phyloP scores from a whole-genome alignment of 352 stramenopile genomes.

The Globisporangium ultimum region DNA sequence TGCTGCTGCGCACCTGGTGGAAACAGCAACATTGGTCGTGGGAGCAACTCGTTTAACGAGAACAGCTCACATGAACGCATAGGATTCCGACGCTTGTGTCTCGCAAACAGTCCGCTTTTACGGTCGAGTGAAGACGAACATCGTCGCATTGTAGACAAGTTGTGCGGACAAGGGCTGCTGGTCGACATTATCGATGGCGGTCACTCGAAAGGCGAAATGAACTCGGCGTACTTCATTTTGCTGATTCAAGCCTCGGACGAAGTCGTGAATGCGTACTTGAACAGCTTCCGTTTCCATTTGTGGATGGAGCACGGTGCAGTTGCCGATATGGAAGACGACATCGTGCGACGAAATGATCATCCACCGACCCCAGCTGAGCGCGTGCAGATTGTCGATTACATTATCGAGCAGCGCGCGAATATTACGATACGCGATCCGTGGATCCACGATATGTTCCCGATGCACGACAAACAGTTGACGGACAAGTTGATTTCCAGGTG shows the following conservation, averaged over 20 bases:
- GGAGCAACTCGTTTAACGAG: slow-evolving; percentile 23
- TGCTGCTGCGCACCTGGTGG: slow-evolving; percentile 28
- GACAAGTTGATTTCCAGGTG: slow-evolving; percentile 66
- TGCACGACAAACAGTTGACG: slow-evolving; percentile 72
- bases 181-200: slow-evolving; percentile 86
- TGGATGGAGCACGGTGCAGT: slow-evolving; percentile 82
- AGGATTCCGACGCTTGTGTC: slow-evolving; percentile 68
- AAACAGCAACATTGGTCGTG: not conserved
- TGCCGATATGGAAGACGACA: slow-evolving; percentile 72
- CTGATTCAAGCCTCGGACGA: slow-evolving; percentile 59
- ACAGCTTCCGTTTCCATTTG: slow-evolving; percentile 62
- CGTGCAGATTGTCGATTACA: slow-evolving; percentile 83
- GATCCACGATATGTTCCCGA: slow-evolving; percentile 83
- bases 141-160: slow-evolving; percentile 69
- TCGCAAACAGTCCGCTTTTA: slow-evolving; percentile 37
- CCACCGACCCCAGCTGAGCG: slow-evolving; percentile 72
- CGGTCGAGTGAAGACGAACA: slow-evolving; percentile 81
- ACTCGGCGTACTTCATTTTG: slow-evolving; percentile 76
- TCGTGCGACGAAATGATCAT: slow-evolving; percentile 51
- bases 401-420: slow-evolving; percentile 74
- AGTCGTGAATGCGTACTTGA: slow-evolving; percentile 59
- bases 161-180: slow-evolving; percentile 63
- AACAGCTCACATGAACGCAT: slow-evolving; percentile 36
- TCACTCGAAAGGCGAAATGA: slow-evolving; percentile 79
- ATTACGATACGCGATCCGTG: slow-evolving; percentile 52